A percentile compares a stretch with the other conserved stretches of the same genome.
These are phyloP conservation scores for Torulaspora pretoriensis DNA, from an alignment of 1,139 yeast species.

Conservation along the genomic window DNA sequence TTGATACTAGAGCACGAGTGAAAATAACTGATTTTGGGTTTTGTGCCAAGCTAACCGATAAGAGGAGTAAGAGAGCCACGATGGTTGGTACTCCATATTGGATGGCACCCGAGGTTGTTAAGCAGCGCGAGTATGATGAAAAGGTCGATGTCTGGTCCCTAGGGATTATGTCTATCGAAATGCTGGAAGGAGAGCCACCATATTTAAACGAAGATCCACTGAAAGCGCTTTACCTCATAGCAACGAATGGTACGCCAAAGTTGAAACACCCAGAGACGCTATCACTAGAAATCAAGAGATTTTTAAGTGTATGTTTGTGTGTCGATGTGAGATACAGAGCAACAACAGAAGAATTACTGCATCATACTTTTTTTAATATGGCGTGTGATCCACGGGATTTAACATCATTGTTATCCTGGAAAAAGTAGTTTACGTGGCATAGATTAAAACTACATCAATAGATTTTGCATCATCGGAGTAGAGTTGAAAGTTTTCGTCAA, in stretches of 20 bases:
- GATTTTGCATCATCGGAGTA: neutral
- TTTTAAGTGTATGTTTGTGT: slow-evolving; percentile 86
- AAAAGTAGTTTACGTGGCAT: slow-evolving; percentile 30
- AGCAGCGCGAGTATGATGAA: slow-evolving; percentile 93
- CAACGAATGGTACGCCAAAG: slow-evolving; percentile 96
- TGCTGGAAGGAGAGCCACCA: slow-evolving; percentile 98
- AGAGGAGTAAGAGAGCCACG: slow-evolving; percentile 89
- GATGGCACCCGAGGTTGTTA: slow-evolving; percentile 99
- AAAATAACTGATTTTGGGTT: slow-evolving; percentile 97
- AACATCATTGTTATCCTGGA: slow-evolving; percentile 70
- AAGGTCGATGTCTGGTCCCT: slow-evolving; percentile 97
- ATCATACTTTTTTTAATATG: slow-evolving; percentile 70
- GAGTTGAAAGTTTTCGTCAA: neutral
- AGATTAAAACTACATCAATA: neutral
- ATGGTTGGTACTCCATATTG: slow-evolving; percentile 99
- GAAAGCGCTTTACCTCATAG: slow-evolving; percentile 83
- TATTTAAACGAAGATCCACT: slow-evolving; percentile 93
- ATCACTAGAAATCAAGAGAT: slow-evolving; percentile 76
- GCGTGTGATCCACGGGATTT: slow-evolving; percentile 68
- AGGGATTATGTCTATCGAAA: slow-evolving; percentile 97
- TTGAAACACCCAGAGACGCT: slow-evolving; percentile 79
- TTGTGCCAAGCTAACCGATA: slow-evolving; percentile 93
- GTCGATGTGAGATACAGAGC: slow-evolving; percentile 94
- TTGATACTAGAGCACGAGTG: slow-evolving; percentile 83
- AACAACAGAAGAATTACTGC: slow-evolving; percentile 77